Evolutionary conservation across 176 grass and related monocot genomes (phyloP).

Genomic region (Metroxylon sagu): DNA sequence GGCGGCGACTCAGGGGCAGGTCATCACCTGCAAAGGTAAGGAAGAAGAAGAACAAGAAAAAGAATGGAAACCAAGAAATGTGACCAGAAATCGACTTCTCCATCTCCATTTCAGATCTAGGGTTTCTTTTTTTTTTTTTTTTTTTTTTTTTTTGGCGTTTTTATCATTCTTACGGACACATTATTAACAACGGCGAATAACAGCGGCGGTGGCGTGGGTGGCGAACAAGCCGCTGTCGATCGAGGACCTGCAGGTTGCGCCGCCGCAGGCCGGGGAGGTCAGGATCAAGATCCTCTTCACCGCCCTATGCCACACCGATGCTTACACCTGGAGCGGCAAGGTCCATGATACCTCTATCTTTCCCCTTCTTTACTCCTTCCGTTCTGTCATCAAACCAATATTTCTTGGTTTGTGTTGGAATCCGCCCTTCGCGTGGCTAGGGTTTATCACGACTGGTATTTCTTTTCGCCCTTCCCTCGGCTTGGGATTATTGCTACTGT

Average conservation of each 20-base stretch:
- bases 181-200: no score
- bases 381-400: no score
- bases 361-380: no score
- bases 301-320: conserved; percentile 93
- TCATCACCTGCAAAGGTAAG: conserved; percentile 99
- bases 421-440: no score
- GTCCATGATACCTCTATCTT: conserved; percentile 11
- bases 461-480: no score
- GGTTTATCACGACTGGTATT: no score
- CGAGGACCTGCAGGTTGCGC: conserved; percentile 93
- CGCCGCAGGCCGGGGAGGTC: conserved; percentile 95
- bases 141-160: neutral
- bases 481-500: no score
- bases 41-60: no score
- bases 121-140: neutral
- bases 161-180: no score
- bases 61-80: no score
- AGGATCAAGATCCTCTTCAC: conserved; percentile 87
- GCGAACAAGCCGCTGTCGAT: conserved; percentile 78
- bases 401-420: no score
- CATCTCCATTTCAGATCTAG: neutral
- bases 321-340: conserved; percentile 99
- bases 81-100: no score
- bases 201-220: conserved; percentile 90
- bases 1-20: conserved; percentile 62